Evolutionary conservation across 2,329 filamentous ascomycete genomes (phyloP), one percentile per base, ranked within the genome.

Genomic region (Alternaria solani): DNA sequence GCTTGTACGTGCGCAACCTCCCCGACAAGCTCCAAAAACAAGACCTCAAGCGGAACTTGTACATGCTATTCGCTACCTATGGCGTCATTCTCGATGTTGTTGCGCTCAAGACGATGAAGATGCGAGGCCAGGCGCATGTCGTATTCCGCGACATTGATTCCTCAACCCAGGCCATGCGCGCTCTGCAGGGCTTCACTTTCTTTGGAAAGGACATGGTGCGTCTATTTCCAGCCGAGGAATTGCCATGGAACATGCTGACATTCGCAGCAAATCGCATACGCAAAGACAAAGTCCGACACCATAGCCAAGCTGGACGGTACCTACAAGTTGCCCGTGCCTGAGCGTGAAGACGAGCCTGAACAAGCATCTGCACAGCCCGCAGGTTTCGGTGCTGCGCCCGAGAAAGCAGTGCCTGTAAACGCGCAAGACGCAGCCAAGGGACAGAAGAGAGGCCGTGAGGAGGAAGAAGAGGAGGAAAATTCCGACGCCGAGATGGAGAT

Each of bases 121-220:
- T 98, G 94, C 90, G 95, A 51, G 95, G 95, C 3, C 95, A 99
- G 80, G 95, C 95, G 63, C 95, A 98, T 74, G 84, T 99, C 62
- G 91, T 95, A 14, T 98, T 93, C 78, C 88, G 92, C 59, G 94
- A 99, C 77, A 84, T 94, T 34, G 91, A 97, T 68, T 89, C 92
- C n/a, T 93, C 93, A 52, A 97, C 94, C 25, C 93, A 97, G 76
- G 95, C 95, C 2, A 92, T 99, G 92, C 86, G 94, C 66, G 89
- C 92, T 11, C 82, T 97, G 48, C 91, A 98, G 70, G 93, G 92
- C 2, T 92, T 93, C 72, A 87, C 91, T 2, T 93, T 99, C 67
- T 90, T 96, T 65, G 95, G 94, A 16, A 89, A 88, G 66, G 86
- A 93, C 66, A 88, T 99, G 84, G 94, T 97, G 78, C 64, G 90